Evolutionary conservation across 2,329 filamentous ascomycete genomes (phyloP), one percentile per base, ranked within the genome.

Genomic region (Lachnellula willkommii): DNA sequence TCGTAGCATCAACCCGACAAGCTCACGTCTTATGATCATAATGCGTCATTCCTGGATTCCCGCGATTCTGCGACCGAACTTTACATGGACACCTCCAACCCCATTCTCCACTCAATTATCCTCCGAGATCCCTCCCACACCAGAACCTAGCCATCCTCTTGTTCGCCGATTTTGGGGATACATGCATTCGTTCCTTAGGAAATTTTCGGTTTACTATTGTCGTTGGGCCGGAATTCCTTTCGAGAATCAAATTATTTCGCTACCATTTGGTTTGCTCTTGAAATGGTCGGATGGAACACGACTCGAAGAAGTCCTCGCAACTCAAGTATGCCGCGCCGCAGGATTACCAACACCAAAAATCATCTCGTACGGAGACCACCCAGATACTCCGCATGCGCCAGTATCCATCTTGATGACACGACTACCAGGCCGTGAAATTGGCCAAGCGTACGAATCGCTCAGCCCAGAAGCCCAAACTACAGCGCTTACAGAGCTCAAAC

Each of bases 361-460:
- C 3, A 24, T 74, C 22, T 62, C 56, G 52, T 72, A 63, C 39
- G 68, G 70, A 5, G 69, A 72, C 46, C 69, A 74, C 49, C 63
- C 66, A 32, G 58, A 69, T 55, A 65, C 57, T 17, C 64, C 60
- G 56, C 61, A 69, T 28, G 50, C 64, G 20, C 58, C 50, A 12
- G 54, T 72, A 49, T 73, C 71, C n/a, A 73, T 73, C 40, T 52
- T 74, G 24, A 75, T 76, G 71, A 75, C 72, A n/a, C 67, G 72
- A 26, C 55, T 73, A 49, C 72, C 70, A 17, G 71, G 72, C 5
- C 53, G 63, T 6, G 69, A 65, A 11, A 58, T 74, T 26, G 65
- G 62, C 17, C 69, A 72, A 50, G 62, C 61, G 3, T 60, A 55
- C 17, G 62, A 71, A 51, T 39, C 22, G 17, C 61, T 74, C 37